Conservation (phyloP, 108 stramenopile genomes). For the Cyclotella atomus region DNA sequence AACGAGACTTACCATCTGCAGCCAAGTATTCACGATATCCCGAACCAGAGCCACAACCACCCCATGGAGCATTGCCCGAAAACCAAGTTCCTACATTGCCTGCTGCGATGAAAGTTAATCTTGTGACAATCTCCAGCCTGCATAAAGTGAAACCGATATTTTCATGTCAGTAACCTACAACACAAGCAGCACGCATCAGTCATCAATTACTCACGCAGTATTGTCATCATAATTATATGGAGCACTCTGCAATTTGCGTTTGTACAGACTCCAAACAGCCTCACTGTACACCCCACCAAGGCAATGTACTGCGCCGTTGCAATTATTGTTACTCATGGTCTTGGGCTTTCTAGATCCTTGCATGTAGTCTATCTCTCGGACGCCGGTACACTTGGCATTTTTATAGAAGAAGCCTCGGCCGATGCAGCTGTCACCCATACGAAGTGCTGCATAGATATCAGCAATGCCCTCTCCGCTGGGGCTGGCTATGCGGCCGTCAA, state of each 20-base stretch:
- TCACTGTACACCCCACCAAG: slow-evolving; percentile 15
- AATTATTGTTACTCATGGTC: slow-evolving; percentile 9
- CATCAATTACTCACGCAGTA: no score
- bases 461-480: slow-evolving; percentile 25
- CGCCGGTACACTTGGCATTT: slow-evolving; percentile 5
- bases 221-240: slow-evolving; percentile 26
- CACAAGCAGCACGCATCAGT: no score
- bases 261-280: slow-evolving; percentile 31
- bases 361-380: slow-evolving; percentile 17
- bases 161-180: no score
- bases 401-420: slow-evolving; percentile 9
- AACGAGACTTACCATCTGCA: slow-evolving; percentile 20
- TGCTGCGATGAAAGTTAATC: slow-evolving; percentile 28
- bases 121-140: slow-evolving; percentile 22
- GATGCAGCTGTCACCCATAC: slow-evolving; percentile 19
- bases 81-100: slow-evolving; percentile 31
- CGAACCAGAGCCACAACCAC: slow-evolving; percentile 19
- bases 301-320: slow-evolving; percentile 15
- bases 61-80: slow-evolving; percentile 18
- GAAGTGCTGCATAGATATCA: slow-evolving; percentile 29
- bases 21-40: slow-evolving; percentile 28
- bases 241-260: slow-evolving; percentile 6
- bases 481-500: neutral
- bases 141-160: no score
- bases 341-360: neutral